These are phyloP conservation scores for Debaryomycetaceae sp. DNA, from an alignment of 1,139 yeast species.

Conservation along the genomic window DNA sequence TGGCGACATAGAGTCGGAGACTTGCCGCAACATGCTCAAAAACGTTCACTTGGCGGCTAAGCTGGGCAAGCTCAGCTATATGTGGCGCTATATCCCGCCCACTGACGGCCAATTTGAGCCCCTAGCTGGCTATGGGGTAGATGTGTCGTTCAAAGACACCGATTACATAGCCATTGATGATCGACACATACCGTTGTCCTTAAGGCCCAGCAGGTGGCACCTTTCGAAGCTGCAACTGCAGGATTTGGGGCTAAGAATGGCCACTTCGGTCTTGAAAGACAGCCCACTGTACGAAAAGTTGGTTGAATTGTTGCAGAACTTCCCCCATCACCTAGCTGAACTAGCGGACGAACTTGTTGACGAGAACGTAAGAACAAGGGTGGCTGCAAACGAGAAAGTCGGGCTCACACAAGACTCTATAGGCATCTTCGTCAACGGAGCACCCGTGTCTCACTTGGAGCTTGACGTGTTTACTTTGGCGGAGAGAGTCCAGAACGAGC, in stretches of 20 bases:
- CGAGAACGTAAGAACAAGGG: too few species aligned
- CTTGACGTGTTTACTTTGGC: conserved; percentile 42
- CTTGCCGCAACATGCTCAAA: conserved; percentile 54
- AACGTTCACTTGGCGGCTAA: conserved; percentile 58
- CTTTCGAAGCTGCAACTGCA: conserved; percentile 25
- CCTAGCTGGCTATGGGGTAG: conserved; percentile 66
- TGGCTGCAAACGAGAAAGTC: conserved; percentile 24
- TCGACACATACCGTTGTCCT: conserved; percentile 26
- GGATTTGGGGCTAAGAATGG: conserved; percentile 42
- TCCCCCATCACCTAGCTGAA: conserved; percentile 31
- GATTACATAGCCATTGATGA: conserved; percentile 65
- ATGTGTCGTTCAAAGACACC: conserved; percentile 55
- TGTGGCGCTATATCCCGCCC: conserved; percentile 64
- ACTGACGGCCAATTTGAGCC: conserved; percentile 19
- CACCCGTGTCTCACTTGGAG: conserved; percentile 40
- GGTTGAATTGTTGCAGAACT: conserved; percentile 35
- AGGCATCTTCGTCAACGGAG: conserved; percentile 65
- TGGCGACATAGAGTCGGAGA: conserved; percentile 45
- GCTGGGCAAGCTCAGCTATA: conserved; percentile 64
- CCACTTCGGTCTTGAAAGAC: conserved; percentile 33
- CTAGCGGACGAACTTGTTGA: conserved; percentile 1
- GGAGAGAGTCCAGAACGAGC: conserved; percentile 34
- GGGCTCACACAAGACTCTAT: conserved; percentile 35
- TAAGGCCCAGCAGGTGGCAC: too few species aligned
- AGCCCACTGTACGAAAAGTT: conserved; percentile 24